Percentiles rank a stretch among this genome's conserved stretches.
These are phyloP conservation scores for Schizopora paradoxa DNA, from an alignment of 1,284 basidiomycete species.

Conservation along the genomic window DNA sequence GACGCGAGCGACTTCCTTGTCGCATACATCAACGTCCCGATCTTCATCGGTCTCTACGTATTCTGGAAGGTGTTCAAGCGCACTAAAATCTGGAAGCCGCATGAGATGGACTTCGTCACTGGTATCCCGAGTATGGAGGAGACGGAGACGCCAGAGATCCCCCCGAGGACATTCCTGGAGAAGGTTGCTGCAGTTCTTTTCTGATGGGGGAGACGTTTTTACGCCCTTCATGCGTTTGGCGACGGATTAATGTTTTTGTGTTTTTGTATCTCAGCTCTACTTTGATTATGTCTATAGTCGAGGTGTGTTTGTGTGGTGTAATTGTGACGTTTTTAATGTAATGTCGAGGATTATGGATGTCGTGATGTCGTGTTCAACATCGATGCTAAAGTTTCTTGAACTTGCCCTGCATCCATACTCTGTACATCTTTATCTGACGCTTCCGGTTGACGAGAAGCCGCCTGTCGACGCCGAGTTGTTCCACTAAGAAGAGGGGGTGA, in stretches of 20 bases:
- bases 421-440: slow-evolving; percentile 90
- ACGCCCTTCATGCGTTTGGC: too few relatives aligned
- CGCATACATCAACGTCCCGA: slow-evolving; percentile 48
- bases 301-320: too few relatives aligned
- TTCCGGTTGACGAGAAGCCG: slow-evolving; percentile 90
- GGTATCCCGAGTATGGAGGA: slow-evolving; percentile 58
- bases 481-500: slow-evolving; percentile 59
- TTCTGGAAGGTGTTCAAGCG: slow-evolving; percentile 54
- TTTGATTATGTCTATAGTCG: too few relatives aligned
- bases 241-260: too few relatives aligned
- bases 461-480: slow-evolving; percentile 82
- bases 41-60: slow-evolving; percentile 47
- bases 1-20: slow-evolving; percentile 56
- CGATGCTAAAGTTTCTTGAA: slow-evolving; percentile 51
- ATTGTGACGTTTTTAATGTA: too few relatives aligned
- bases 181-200: slow-evolving; percentile 36
- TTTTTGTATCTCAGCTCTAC: too few relatives aligned
- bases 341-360: too few relatives aligned
- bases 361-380: too few relatives aligned
- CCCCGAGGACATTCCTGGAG: slow-evolving; percentile 36
- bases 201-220: slow-evolving; percentile 24
- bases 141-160: slow-evolving; percentile 42
- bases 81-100: slow-evolving; percentile 43
- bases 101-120: slow-evolving; percentile 59
- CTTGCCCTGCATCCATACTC: slow-evolving; percentile 91